Evolutionary conservation across 306 rosid species (phyloP).

Genomic region (Vigna radiata): DNA sequence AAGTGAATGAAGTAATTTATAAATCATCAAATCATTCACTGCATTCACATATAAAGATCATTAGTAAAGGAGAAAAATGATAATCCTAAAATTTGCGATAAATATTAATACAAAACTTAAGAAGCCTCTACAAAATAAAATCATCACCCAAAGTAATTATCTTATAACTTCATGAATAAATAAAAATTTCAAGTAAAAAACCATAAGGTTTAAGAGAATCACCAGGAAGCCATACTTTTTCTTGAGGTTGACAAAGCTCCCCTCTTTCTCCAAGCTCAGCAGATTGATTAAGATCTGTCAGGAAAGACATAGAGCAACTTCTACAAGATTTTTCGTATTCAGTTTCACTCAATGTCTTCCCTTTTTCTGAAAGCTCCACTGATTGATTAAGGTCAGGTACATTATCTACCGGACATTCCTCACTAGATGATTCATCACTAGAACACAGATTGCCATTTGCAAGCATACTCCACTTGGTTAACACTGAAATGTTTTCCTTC

Average conservation of each 20-base stretch:
- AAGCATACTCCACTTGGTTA: slow-evolving; percentile 51
- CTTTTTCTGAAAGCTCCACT: slow-evolving; percentile 44
- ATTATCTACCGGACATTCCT: slow-evolving; percentile 45
- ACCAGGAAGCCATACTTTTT: slow-evolving; percentile 53
- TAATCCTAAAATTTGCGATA: not conserved
- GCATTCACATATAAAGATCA: not conserved
- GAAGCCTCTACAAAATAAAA: slow-evolving; percentile 19
- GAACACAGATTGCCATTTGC: slow-evolving; percentile 44
- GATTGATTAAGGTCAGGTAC: slow-evolving; percentile 51
- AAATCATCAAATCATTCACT: not conserved
- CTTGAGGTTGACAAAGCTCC: slow-evolving; percentile 40
- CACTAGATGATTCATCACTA: slow-evolving; percentile 45
- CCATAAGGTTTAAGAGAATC: slow-evolving; percentile 36
- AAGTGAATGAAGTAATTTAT: not conserved
- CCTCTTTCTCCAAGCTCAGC: slow-evolving; percentile 46
- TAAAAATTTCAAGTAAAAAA: slow-evolving; percentile 17
- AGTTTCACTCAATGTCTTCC: slow-evolving; percentile 30
- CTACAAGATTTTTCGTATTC: slow-evolving; percentile 41
- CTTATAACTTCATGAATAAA: not conserved
- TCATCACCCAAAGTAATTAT: not conserved
- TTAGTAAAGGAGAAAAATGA: not conserved
- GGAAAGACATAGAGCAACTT: slow-evolving; percentile 45
- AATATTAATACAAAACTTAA: slow-evolving; percentile 1
- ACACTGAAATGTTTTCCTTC: slow-evolving; percentile 49
- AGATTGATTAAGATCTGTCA: slow-evolving; percentile 52